Conservation (phyloP, 371 early-diverging fungal species). For the Mucor piriformis region DNA sequence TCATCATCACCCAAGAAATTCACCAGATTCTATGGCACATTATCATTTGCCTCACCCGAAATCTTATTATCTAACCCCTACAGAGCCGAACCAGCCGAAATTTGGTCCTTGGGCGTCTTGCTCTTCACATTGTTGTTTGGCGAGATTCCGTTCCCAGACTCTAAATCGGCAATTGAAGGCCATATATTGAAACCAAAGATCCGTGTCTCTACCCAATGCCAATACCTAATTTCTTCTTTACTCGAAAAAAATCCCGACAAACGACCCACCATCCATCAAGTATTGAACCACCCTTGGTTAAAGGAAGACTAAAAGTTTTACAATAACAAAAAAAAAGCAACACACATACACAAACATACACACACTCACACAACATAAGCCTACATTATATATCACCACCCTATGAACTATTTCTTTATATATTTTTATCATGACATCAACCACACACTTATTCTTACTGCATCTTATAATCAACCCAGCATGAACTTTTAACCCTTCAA, state of each 20-base stretch:
- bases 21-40: slow-evolving; percentile 48
- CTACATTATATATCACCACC: too few relatives aligned
- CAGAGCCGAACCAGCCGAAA: slow-evolving; percentile 78
- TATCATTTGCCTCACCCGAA: slow-evolving; percentile 79
- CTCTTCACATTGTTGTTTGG: slow-evolving; percentile 78
- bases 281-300: slow-evolving; percentile 69
- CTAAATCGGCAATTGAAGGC: slow-evolving; percentile 53
- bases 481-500: neutral
- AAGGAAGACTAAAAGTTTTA: slow-evolving; percentile 2
- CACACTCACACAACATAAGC: neutral
- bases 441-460: neutral
- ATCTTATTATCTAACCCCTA: slow-evolving; percentile 73
- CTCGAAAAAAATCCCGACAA: slow-evolving; percentile 59
- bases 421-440: neutral
- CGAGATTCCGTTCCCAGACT: slow-evolving; percentile 71
- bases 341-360: too few relatives aligned
- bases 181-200: slow-evolving; percentile 50
- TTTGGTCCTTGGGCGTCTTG: slow-evolving; percentile 82
- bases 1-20: slow-evolving; percentile 19
- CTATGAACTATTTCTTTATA: too few relatives aligned
- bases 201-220: slow-evolving; percentile 54
- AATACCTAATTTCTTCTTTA: slow-evolving; percentile 68
- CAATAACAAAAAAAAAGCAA: slow-evolving; percentile 1
- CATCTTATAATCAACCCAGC: neutral
- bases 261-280: slow-evolving; percentile 67